Percentiles rank a stretch among this genome's conserved stretches.
These are phyloP conservation scores for Podospora fimiseda DNA, from an alignment of 495 filamentous ascomycete species.

Conservation along the genomic window DNA sequence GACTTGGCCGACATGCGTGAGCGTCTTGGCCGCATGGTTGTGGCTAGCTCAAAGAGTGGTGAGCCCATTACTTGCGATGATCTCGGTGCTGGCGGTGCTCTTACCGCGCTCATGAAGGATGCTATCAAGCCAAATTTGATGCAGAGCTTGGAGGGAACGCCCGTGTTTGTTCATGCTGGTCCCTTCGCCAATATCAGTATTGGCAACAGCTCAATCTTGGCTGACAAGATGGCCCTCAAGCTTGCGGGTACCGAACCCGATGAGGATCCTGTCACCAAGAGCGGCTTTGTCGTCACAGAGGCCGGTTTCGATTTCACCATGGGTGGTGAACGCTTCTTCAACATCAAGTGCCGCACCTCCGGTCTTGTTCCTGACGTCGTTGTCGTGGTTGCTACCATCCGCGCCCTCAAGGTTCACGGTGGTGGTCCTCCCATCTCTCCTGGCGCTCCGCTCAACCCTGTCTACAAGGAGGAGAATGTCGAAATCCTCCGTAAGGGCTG, in stretches of 20 bases:
- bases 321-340: constrained; percentile 99
- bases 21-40: constrained; percentile 92
- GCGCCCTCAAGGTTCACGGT: constrained; percentile 93
- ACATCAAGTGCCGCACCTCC: constrained; percentile 97
- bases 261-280: constrained; percentile 76
- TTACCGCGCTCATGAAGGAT: constrained; percentile 94
- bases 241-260: constrained; percentile 93
- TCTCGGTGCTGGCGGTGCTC: constrained; percentile 83
- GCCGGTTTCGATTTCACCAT: constrained; percentile 99
- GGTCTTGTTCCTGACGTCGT: constrained; percentile 88
- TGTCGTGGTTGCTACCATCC: constrained; percentile 90
- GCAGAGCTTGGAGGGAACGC: constrained; percentile 96
- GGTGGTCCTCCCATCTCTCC: constrained; percentile 88
- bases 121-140: constrained; percentile 98
- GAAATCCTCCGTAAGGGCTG: constrained; percentile 85
- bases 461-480: constrained; percentile 89
- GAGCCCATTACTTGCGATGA: constrained; percentile 96
- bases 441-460: constrained; percentile 70
- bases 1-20: constrained; percentile 85
- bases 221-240: constrained; percentile 92
- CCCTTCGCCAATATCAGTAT: constrained; percentile 99
- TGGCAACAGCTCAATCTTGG: constrained; percentile 87
- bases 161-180: constrained; percentile 93
- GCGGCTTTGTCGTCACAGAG: constrained; percentile 94
- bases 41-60: constrained; percentile 75